Percentiles rank a stretch among this genome's conserved stretches.
Conservation (phyloP, 2,329 filamentous ascomycete genomes). For the Hypoxylon sp. region DNA sequence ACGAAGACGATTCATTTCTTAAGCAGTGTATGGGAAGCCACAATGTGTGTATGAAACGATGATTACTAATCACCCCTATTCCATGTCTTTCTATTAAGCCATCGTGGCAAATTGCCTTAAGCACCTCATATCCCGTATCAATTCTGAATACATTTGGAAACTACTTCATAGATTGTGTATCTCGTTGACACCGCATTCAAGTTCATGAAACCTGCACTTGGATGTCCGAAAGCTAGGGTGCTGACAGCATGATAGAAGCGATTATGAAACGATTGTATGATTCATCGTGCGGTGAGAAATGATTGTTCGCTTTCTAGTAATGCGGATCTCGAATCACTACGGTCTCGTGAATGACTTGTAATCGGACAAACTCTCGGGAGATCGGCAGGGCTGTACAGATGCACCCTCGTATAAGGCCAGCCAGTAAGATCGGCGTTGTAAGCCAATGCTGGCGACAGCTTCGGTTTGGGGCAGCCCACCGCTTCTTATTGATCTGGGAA, state of each 20-base stretch:
- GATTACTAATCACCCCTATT: slow-evolving; percentile 21
- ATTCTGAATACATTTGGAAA: background rate
- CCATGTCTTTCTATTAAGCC: slow-evolving; percentile 11
- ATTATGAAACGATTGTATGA: slow-evolving; percentile 18
- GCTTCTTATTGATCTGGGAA: slow-evolving; percentile 8
- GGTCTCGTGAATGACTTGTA: slow-evolving; percentile 2
- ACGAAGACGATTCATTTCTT: background rate
- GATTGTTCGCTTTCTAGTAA: slow-evolving; percentile 29
- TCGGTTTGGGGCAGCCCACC: slow-evolving; percentile 16
- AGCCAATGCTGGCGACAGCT: slow-evolving; percentile 23
- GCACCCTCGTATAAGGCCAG: slow-evolving; percentile 4
- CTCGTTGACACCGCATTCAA: background rate
- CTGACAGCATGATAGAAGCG: slow-evolving; percentile 1
- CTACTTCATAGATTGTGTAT: background rate
- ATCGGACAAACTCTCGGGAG: slow-evolving; percentile 19
- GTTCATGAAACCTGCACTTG: background rate
- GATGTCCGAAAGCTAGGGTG: slow-evolving; percentile 1
- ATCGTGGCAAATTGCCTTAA: background rate
- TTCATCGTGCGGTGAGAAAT: slow-evolving; percentile 12
- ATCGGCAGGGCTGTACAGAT: slow-evolving; percentile 16
- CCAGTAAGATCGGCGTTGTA: slow-evolving; percentile 16
- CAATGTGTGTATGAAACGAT: slow-evolving; percentile 11
- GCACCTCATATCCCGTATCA: slow-evolving; percentile 4
- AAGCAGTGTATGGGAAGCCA: background rate
- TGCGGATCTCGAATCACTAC: slow-evolving; percentile 10